A percentile compares a stretch with the other conserved stretches of the same genome.
phyloP scores from a whole-genome alignment of 2,329 filamentous ascomycete species.

The Clarireedia paspali region DNA sequence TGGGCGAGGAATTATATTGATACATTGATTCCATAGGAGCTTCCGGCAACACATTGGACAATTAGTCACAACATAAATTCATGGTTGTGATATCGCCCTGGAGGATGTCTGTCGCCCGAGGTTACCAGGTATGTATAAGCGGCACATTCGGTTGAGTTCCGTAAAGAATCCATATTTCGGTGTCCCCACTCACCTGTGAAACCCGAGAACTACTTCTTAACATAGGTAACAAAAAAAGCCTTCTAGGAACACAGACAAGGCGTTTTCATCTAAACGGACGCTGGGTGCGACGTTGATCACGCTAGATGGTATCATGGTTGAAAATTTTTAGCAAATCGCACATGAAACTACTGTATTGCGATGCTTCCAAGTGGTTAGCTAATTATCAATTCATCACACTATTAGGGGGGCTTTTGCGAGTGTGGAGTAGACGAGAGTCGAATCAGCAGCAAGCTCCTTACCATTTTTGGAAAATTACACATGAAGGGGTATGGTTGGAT shows the following conservation, averaged over 20 bases:
- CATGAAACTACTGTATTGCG: not conserved
- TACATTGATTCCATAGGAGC: not conserved
- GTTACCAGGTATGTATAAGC: slow-evolving; percentile 3
- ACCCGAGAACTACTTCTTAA: not conserved
- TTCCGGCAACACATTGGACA: not conserved
- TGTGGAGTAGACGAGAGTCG: not conserved
- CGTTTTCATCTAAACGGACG: not conserved
- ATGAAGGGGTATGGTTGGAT: not conserved
- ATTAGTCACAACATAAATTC: not conserved
- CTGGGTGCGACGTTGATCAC: slow-evolving; percentile 4
- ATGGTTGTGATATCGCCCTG: not conserved
- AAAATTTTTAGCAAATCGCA: not conserved
- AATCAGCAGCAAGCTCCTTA: not conserved
- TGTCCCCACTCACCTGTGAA: not conserved
- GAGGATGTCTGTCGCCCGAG: not conserved
- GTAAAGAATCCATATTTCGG: not conserved
- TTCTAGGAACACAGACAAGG: not conserved
- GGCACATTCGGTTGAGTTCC: not conserved
- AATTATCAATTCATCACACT: slow-evolving; percentile 1
- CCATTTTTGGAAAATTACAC: slow-evolving; percentile 2
- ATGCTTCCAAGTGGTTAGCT: not conserved
- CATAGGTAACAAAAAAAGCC: not conserved
- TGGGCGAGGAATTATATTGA: slow-evolving; percentile 1
- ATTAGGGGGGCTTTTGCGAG: not conserved
- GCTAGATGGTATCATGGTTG: slow-evolving; percentile 3